Evolutionary conservation across 768 basidiomycete species (phyloP).

Genomic region (Dentipellis fragilis): DNA sequence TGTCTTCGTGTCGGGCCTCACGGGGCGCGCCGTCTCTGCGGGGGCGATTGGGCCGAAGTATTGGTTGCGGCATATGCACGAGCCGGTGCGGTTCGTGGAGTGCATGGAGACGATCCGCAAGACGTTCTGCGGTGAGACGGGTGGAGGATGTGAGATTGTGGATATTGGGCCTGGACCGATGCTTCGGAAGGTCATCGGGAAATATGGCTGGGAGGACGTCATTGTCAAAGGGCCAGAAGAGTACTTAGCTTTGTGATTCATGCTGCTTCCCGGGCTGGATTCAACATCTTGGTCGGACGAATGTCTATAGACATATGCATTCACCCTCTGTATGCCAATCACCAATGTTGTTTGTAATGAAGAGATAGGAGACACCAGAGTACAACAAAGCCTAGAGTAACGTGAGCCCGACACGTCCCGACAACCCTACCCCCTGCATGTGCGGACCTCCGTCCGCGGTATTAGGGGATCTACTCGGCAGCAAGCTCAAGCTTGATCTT

Average conservation of each 20-base stretch:
- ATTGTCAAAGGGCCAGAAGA: neutral
- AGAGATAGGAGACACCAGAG: neutral
- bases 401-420: neutral
- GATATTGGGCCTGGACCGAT: neutral
- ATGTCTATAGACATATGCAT: too few relatives aligned
- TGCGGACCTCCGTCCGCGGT: neutral
- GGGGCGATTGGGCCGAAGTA: neutral
- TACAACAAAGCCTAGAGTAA: neutral
- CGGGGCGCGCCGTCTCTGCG: neutral
- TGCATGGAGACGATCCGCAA: neutral
- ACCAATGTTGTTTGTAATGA: too few relatives aligned
- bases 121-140: neutral
- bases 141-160: neutral
- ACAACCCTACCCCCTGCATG: neutral
- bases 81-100: neutral
- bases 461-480: conserved; percentile 38
- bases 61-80: neutral
- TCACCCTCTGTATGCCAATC: too few relatives aligned
- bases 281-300: too few relatives aligned
- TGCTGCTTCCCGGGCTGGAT: too few relatives aligned
- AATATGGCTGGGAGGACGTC: neutral
- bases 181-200: neutral
- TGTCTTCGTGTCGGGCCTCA: neutral
- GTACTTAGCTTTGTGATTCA: neutral
- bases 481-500: conserved; percentile 90